These are phyloP conservation scores for Aspergillus sp. DNA, from an alignment of 2,329 filamentous ascomycete species.

Conservation along the genomic window DNA sequence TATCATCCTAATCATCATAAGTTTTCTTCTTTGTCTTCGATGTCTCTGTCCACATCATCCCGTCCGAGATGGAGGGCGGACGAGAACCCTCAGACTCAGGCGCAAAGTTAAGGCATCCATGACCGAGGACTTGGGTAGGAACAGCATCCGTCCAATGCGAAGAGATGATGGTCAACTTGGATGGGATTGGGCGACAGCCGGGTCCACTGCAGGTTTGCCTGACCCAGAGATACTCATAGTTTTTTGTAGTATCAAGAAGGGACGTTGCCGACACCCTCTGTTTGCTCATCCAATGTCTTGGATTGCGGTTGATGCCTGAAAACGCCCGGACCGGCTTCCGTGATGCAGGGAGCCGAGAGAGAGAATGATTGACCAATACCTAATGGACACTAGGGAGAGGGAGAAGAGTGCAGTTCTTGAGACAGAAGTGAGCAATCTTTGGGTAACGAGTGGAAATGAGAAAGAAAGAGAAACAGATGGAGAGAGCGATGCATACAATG, in stretches of 20 bases:
- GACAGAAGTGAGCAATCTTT: no score
- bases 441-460: no score
- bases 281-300: neutral
- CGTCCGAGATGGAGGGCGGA: neutral
- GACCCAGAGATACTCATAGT: neutral
- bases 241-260: neutral
- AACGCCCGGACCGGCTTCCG: neutral
- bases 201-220: neutral
- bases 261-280: neutral
- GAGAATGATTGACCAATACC: neutral
- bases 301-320: neutral
- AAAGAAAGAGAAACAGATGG: neutral
- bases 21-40: slow-evolving; percentile 5
- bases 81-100: neutral
- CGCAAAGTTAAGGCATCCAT: neutral
- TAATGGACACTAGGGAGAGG: neutral
- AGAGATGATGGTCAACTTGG: neutral
- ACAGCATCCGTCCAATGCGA: neutral
- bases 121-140: neutral
- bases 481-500: neutral
- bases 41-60: slow-evolving; percentile 1
- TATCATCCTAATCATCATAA: neutral
- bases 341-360: neutral
- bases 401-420: no score
- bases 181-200: neutral